phyloP scores from a whole-genome alignment of 148 eudicot species.

The Heliosperma pusillum region DNA sequence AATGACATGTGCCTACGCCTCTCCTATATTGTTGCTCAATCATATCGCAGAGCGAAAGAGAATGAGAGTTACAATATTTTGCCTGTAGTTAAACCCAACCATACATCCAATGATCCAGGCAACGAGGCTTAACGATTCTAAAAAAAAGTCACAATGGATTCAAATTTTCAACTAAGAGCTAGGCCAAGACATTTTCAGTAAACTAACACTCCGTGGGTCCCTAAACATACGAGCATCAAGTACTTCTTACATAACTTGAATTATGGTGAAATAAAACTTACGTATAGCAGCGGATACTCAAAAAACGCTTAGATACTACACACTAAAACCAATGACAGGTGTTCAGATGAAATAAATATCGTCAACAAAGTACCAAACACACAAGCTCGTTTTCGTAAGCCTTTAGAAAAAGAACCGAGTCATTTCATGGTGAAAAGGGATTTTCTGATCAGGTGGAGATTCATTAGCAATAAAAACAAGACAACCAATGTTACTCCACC shows the following conservation, averaged over 20 bases:
- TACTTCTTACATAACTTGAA: too few species aligned
- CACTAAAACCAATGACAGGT: too few species aligned
- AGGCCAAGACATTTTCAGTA: too few species aligned
- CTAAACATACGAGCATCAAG: too few species aligned
- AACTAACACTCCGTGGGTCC: too few species aligned
- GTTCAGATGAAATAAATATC: too few species aligned
- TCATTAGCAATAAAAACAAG: slow-evolving; percentile 87
- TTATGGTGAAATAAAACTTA: too few species aligned
- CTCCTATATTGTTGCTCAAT: neutral
- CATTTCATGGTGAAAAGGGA: slow-evolving; percentile 94
- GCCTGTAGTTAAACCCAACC: neutral
- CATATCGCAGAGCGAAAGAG: neutral
- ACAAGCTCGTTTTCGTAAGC: too few species aligned
- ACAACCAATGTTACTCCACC: slow-evolving; percentile 59
- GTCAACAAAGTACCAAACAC: too few species aligned
- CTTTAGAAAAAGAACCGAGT: slow-evolving; percentile 46
- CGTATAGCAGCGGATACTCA: too few species aligned
- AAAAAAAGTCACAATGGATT: neutral
- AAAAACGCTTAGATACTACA: too few species aligned
- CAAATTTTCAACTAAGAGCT: neutral
- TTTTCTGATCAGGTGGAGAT: slow-evolving; percentile 81
- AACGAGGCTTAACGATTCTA: neutral
- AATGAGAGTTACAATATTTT: neutral
- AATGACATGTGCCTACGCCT: neutral
- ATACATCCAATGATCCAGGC: neutral